Evolutionary conservation across 73 alveolate genomes (phyloP).

Genomic region (Stentor coeruleus): DNA sequence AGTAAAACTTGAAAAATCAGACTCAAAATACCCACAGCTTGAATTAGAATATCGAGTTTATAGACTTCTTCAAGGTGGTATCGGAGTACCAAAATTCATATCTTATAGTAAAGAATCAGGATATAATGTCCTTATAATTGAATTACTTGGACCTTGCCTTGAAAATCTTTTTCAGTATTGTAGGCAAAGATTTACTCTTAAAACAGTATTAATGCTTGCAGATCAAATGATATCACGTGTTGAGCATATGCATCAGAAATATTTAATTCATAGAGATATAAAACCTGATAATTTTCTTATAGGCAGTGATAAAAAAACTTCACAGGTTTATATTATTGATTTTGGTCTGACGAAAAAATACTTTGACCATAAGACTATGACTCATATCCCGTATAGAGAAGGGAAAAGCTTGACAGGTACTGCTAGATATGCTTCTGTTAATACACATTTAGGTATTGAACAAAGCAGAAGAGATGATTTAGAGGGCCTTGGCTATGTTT

Average conservation of each 20-base stretch:
- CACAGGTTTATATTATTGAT: slow-evolving; percentile 58
- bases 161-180: slow-evolving; percentile 74
- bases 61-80: slow-evolving; percentile 40
- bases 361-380: slow-evolving; percentile 60
- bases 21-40: slow-evolving; percentile 48
- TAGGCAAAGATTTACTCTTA: slow-evolving; percentile 48
- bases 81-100: slow-evolving; percentile 43
- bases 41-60: slow-evolving; percentile 43
- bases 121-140: slow-evolving; percentile 80
- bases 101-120: slow-evolving; percentile 63
- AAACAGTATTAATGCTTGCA: slow-evolving; percentile 78
- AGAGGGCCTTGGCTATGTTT: slow-evolving; percentile 80
- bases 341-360: slow-evolving; percentile 64
- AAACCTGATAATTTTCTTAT: slow-evolving; percentile 89
- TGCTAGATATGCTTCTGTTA: slow-evolving; percentile 73
- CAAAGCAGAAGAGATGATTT: slow-evolving; percentile 82
- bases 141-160: slow-evolving; percentile 86
- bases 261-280: slow-evolving; percentile 84
- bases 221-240: slow-evolving; percentile 72
- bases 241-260: slow-evolving; percentile 73
- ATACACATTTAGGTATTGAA: slow-evolving; percentile 58
- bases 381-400: slow-evolving; percentile 88
- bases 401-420: slow-evolving; percentile 95
- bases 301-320: slow-evolving; percentile 61
- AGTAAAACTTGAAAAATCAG: slow-evolving; percentile 56